Evolutionary conservation across 2,329 filamentous ascomycete genomes (phyloP), one percentile per base, ranked within the genome.

Genomic region (Sporothrix sp.): DNA sequence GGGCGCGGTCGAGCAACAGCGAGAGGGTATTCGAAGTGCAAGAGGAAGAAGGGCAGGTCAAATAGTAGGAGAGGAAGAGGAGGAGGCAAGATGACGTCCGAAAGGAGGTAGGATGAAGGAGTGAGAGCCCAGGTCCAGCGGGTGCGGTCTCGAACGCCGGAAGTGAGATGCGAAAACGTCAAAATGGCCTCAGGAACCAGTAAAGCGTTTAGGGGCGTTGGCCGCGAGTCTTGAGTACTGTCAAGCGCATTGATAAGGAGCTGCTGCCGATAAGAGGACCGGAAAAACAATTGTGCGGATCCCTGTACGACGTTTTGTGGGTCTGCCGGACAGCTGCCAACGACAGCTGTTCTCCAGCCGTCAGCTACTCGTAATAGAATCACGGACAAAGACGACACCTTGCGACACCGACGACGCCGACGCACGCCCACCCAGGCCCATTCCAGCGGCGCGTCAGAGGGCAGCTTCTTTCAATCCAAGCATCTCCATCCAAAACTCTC

Each of bases 301-400:
- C n/a, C n/a, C n/a, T n/a, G n/a, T n/a, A n/a, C n/a, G n/a, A n/a
- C n/a, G n/a, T n/a, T n/a, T n/a, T n/a, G n/a, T n/a, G n/a, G n/a
- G n/a, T n/a, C n/a, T 27, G 35, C 27, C 21, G 13, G 21, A 9
- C 28, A 8, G 20, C 10, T 16, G n/a, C 13, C 32, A 14, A 46
- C 42, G 28, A 40, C 42, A 46, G 42, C 42, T 45, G 28, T 39
- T 40, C 28, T 42, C 47, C 9, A 21, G 9, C 39, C n/a, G 35
- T 27, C 10, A 20, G 7, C 30, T 13, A 36, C 6, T 40, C 25
- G 37, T 27, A 43, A 21, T 39, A 36, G 21, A 52, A 42, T 16
- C 14, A 23, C n/a, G n/a, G n/a, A 23, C 32, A 45, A 52, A 53
- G 49, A 54, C 52, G 44, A 54, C 52, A 54, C 45, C 28, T 54